Conservation (phyloP, 208 protist species). For the Trypanosomatidae sp. region DNA sequence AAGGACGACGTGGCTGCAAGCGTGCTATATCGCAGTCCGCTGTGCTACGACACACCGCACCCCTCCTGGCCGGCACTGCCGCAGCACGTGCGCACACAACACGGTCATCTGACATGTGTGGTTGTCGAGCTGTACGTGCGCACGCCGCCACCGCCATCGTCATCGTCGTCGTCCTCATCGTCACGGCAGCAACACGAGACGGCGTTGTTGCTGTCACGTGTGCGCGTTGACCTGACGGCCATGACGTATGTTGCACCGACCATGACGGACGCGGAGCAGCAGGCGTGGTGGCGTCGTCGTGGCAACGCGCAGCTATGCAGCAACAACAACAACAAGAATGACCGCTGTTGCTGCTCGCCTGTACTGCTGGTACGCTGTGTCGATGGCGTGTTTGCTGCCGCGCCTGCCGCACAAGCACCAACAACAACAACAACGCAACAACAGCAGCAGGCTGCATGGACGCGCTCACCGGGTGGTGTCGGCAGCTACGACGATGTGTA, state of each 20-base stretch:
- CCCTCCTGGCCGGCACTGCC: constrained; percentile 23
- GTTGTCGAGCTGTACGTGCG: not conserved
- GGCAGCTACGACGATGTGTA: too few relatives aligned
- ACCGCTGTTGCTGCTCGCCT: too few relatives aligned
- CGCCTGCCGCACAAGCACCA: not conserved
- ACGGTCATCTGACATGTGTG: constrained; percentile 4
- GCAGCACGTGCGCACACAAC: not conserved
- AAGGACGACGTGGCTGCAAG: too few relatives aligned
- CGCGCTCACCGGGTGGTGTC: too few relatives aligned
- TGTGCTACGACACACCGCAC: constrained; percentile 16
- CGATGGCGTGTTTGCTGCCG: constrained; percentile 4
- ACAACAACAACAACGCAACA: too few relatives aligned
- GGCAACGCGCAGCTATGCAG: not conserved
- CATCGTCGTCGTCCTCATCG: not conserved
- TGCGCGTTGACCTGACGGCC: not conserved
- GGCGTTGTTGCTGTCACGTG: not conserved
- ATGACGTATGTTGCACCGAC: not conserved
- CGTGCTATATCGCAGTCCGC: constrained; percentile 22
- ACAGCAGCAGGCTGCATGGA: too few relatives aligned
- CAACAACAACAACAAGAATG: too few relatives aligned
- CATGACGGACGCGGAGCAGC: constrained; percentile 1
- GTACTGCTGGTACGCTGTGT: constrained; percentile 3
- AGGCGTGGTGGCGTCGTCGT: not conserved
- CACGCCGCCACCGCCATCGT: not conserved
- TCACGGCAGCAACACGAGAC: not conserved